Evolutionary conservation across 2,329 filamentous ascomycete species (phyloP).

Genomic region (Leptodontidium sp.): DNA sequence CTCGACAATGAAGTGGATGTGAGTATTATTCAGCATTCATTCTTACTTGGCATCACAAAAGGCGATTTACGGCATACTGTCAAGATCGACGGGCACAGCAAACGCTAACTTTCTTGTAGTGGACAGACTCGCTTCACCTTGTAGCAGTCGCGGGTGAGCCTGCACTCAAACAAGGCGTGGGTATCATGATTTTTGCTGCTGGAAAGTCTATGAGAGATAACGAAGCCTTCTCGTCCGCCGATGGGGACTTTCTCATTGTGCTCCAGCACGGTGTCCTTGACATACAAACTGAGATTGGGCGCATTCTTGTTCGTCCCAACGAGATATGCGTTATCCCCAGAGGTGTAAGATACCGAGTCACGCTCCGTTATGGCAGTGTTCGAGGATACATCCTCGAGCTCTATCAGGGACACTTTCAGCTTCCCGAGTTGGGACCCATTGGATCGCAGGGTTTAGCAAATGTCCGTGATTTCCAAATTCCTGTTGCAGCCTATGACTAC

Average conservation of each 20-base stretch:
- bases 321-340: slow-evolving; percentile 81
- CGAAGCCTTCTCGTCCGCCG: slow-evolving; percentile 83
- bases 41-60: too few species aligned
- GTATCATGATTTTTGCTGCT: slow-evolving; percentile 82
- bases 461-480: slow-evolving; percentile 76
- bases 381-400: slow-evolving; percentile 80
- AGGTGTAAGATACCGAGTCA: slow-evolving; percentile 77
- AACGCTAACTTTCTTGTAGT: too few species aligned
- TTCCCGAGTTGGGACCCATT: slow-evolving; percentile 77
- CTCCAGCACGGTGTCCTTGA: slow-evolving; percentile 78
- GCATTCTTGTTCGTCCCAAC: slow-evolving; percentile 76
- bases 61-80: too few species aligned
- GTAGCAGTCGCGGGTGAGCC: slow-evolving; percentile 79
- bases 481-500: slow-evolving; percentile 63
- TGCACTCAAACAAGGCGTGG: slow-evolving; percentile 78
- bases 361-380: slow-evolving; percentile 65
- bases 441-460: slow-evolving; percentile 78
- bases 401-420: slow-evolving; percentile 74
- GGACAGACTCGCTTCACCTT: too few species aligned
- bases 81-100: too few species aligned
- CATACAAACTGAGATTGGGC: slow-evolving; percentile 80
- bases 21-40: too few species aligned
- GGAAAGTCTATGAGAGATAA: slow-evolving; percentile 79
- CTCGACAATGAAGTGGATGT: slow-evolving; percentile 72
- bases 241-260: slow-evolving; percentile 81